phyloP scores from a whole-genome alignment of 2,329 filamentous ascomycete species.

The Fusarium redolens region DNA sequence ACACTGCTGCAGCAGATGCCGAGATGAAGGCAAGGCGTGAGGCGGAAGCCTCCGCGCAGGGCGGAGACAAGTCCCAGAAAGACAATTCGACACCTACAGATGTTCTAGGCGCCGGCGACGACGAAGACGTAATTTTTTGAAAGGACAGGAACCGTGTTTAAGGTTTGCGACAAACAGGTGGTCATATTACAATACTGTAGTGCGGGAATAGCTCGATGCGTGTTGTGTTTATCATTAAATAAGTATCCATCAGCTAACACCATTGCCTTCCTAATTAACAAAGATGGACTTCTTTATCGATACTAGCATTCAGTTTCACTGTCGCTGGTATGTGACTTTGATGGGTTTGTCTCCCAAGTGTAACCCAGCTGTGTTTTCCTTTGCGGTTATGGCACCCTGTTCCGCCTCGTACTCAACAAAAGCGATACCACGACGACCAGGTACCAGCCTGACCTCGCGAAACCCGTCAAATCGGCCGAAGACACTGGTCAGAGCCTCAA shows the following conservation, averaged over 20 bases:
- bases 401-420: conserved; percentile 98
- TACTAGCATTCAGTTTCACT: conserved; percentile 60
- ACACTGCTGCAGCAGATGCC: conserved; percentile 76
- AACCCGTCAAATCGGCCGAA: conserved; percentile 95
- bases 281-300: neutral
- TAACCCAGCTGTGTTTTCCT: conserved; percentile 92
- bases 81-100: conserved; percentile 62
- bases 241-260: neutral
- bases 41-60: conserved; percentile 50
- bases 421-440: conserved; percentile 86
- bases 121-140: conserved; percentile 89
- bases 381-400: conserved; percentile 88
- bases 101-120: conserved; percentile 79
- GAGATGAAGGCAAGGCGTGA: conserved; percentile 81
- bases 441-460: conserved; percentile 89
- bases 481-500: conserved; percentile 80
- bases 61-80: conserved; percentile 53
- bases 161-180: neutral
- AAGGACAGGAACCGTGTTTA: neutral
- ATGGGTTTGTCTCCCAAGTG: conserved; percentile 80
- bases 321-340: conserved; percentile 96
- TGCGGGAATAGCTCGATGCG: neutral
- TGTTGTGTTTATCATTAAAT: neutral
- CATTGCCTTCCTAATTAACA: neutral
- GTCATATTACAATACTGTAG: neutral